Base-by-base conservation (phyloP, 1,284 basidiomycete genomes). In the Lentinula novae-zelandiae region DNA sequence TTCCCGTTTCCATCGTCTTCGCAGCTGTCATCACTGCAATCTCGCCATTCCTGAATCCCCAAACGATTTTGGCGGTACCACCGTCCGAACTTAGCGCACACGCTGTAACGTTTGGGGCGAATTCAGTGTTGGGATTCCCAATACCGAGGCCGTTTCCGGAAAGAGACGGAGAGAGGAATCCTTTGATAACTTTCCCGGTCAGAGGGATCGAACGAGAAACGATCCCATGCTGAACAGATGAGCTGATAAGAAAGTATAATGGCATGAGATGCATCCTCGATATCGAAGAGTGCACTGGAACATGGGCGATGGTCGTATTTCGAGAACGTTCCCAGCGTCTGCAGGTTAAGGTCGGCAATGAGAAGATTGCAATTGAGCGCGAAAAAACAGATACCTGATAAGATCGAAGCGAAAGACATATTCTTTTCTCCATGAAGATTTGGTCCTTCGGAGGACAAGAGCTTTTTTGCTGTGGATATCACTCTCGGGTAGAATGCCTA, bases 101-200 rank as follows among this genome's bases (percentile, higher is more conserved):
- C 0, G 78, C 72, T 13, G 85, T 82, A 9, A 91, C 80, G 60
- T 90, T 80, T 4, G 89, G 88, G 6, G 83, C 81, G 65, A 92
- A 89, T 66, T 93, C 90, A 17, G 83, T 81, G 66, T 93, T 91
- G 1, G 89, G 90, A 66, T 93, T 92, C 4, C 89, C 89, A 58
- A 85, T 81, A 0, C 87, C 87, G 10, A 85, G 67, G 0, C 87
- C 87, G 1, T 81, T 76, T 5, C 85, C 87, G 42, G 83, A 76
- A 2, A 84, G 83, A 1, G 80, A 80, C 0, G 90, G 83, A 63
- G 92, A 85, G 20, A 95, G 77, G 68, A 82, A 92, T 1, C 92
- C 92, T 53, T 85, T 82, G 27, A 90, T 73, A 53, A 93, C 74
- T 67, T 83, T 87, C 58, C 90, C 90, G 0, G 78, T 87, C 53